Conservation (phyloP, 2,329 filamentous ascomycete species). For the Graphiopsis chlorocephala region DNA sequence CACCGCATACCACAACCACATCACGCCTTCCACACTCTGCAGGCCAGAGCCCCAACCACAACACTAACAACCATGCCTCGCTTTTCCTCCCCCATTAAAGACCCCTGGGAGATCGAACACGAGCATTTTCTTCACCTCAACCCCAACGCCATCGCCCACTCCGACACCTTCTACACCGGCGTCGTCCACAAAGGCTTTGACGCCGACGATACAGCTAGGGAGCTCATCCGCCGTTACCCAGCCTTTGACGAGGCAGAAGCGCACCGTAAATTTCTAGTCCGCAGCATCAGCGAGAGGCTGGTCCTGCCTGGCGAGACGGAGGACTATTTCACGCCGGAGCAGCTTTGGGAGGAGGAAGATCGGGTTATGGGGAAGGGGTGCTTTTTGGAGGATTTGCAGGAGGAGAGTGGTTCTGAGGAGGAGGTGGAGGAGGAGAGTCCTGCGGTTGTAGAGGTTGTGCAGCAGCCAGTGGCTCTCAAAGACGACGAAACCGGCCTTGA, state of each 20-base stretch:
- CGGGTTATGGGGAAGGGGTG: background rate
- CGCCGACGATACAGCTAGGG: background rate
- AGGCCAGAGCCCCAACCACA: background rate
- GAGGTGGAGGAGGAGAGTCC: background rate
- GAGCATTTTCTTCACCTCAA: background rate
- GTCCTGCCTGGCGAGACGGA: background rate
- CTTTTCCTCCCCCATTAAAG: background rate
- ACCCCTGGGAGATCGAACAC: conserved; percentile 9
- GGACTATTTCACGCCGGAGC: background rate
- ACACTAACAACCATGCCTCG: background rate
- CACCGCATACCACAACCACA: background rate
- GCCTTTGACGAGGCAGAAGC: background rate
- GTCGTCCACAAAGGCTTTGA: conserved; percentile 6
- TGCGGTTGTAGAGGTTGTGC: background rate
- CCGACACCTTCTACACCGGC: background rate
- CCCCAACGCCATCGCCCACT: background rate
- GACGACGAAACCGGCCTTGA: background rate
- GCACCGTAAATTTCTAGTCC: background rate
- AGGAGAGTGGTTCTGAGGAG: background rate
- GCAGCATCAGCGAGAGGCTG: background rate
- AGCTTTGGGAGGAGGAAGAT: conserved; percentile 6
- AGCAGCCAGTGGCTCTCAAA: background rate
- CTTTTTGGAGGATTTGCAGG: background rate
- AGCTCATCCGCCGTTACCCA: background rate
- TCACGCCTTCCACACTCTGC: background rate